Base-by-base conservation (phyloP, 169 alveolate genomes). In the Cryptosporidium ubiquitum region DNA sequence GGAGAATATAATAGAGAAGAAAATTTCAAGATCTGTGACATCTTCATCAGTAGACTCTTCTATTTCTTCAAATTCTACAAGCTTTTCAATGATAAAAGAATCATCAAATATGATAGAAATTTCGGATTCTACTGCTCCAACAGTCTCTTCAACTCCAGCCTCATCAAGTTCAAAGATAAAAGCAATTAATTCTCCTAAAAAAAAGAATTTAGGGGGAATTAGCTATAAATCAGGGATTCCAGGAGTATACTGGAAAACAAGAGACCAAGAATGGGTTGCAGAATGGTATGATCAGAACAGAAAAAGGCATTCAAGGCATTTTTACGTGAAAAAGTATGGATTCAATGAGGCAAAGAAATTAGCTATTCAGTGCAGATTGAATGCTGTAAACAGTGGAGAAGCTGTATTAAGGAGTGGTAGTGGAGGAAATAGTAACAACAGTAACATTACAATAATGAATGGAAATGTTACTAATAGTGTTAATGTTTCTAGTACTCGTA, bases 321-420 rank as follows among this genome's bases (percentile, higher is more conserved):
- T 92, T 85, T 92, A 92, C 16, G 95, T 92, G 18, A 92, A 92
- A 68, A 92, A 92, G 52, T 92, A 92, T 91, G 95, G 95, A 12
- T 92, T 92, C 69, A 92, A 92, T 69, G 95, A 92, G 75, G 95
- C 95, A 37, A 89, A 92, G 68, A 71, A 91, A 20, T 35, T 92
- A 44, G 95, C 95, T 14, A 91, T 92, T 52, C 93, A 92, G 60
- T 92, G 95, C 20, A 79, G 89, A 79, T 33, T 79, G 68, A 58
- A 64, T 20, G 89, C 89, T 39, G 89, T 79, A 10, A 64, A 58
- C 33, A 79, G 89, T 61, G 89, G 89, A 42, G 75, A 79, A 79
- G 89, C 89, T 2, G 89, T 79, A 35, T 37, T 79, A 40, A 79
- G 89, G 20, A 79, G 68, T 29, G 57, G 60, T 29, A 57, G 60